Conservation (phyloP, 805 yeast species). For the Wickerhamiella lipophila region DNA sequence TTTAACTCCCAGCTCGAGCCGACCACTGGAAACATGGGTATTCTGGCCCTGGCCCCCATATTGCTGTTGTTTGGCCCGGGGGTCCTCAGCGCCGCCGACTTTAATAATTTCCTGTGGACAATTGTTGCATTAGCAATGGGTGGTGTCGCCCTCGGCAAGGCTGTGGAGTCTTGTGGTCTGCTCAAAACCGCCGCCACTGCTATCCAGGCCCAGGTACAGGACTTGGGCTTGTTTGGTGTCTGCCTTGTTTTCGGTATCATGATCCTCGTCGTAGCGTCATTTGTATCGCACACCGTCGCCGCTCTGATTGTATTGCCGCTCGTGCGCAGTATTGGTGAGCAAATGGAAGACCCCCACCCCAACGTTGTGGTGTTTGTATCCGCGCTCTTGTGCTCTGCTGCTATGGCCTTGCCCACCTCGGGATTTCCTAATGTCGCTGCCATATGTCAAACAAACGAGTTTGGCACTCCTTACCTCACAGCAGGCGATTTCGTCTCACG, state of each 20-base stretch:
- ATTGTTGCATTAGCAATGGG: constrained; percentile 96
- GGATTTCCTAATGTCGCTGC: constrained; percentile 98
- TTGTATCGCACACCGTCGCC: constrained; percentile 94
- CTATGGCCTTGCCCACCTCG: constrained; percentile 95
- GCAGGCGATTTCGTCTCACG: constrained; percentile 77
- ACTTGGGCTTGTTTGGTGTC: constrained; percentile 58
- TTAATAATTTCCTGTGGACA: constrained; percentile 94
- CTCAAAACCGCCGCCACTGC: constrained; percentile 60
- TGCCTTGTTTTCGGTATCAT: constrained; percentile 69
- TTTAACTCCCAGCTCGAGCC: constrained; percentile 60
- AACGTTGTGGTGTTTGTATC: constrained; percentile 57
- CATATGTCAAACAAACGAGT: constrained; percentile 82
- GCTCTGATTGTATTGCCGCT: constrained; percentile 86
- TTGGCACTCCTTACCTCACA: constrained; percentile 79
- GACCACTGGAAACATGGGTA: constrained; percentile 91
- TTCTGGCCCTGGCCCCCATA: constrained; percentile 79
- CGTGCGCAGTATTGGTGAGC: constrained; percentile 77
- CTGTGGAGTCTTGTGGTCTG: constrained; percentile 83
- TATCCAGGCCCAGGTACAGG: constrained; percentile 55
- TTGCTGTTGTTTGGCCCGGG: constrained; percentile 91
- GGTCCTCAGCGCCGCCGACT: constrained; percentile 72
- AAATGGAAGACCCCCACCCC: constrained; percentile 56
- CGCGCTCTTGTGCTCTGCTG: constrained; percentile 70
- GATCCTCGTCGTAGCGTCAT: constrained; percentile 76
- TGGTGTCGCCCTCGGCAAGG: constrained; percentile 89